Evolutionary conservation across 164 flowering plant genomes (phyloP), one percentile per base, ranked within the genome.

Genomic region (Piper betle): DNA sequence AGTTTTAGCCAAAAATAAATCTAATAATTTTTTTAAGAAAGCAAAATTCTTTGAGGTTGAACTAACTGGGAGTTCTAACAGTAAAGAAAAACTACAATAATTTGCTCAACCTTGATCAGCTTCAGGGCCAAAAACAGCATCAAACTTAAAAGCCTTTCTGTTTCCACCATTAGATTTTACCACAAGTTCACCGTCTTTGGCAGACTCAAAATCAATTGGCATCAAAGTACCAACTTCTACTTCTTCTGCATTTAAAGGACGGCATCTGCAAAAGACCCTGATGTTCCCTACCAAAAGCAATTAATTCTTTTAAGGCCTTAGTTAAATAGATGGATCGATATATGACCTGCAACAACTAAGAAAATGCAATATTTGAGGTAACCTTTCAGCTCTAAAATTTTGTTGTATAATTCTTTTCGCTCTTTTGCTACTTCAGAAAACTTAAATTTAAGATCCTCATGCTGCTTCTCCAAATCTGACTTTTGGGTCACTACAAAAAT

Each of bases 221-320:
- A 80, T 73, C 12, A 80, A 65, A 66, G 82, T 81, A 58, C 91
- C 99, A 58, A 57, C 73, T 11, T 77, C 76, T 60, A 79, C 56
- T 77, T 94, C 99, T 72, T 91, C 91, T 19, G 41, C 9, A 39
- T 84, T 86, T 53, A 91, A 64, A 54, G 99, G 99, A 71, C 97
- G 80, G 62, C 97, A 90, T 57, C 97, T 78, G 73, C 99, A 94
- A 64, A 88, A 94, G 64, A 91, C 96, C 75, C 95, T 78, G 62
- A 91, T 94, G 68, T 94, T 91, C 54, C 97, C 97, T 94, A 75
- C 68, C 43, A 56, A 60, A 73, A 57, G 55, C 2, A 20, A 6
- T 19, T 18, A 1, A 16, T 25, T 4, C 6, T 6, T 25, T 25
- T 17, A 65, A 25, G 43, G 20, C 39, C 38, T 41, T 53, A 39